Conservation (phyloP, 495 filamentous ascomycete species). For the Paragyromitra xinjiangensis region DNA sequence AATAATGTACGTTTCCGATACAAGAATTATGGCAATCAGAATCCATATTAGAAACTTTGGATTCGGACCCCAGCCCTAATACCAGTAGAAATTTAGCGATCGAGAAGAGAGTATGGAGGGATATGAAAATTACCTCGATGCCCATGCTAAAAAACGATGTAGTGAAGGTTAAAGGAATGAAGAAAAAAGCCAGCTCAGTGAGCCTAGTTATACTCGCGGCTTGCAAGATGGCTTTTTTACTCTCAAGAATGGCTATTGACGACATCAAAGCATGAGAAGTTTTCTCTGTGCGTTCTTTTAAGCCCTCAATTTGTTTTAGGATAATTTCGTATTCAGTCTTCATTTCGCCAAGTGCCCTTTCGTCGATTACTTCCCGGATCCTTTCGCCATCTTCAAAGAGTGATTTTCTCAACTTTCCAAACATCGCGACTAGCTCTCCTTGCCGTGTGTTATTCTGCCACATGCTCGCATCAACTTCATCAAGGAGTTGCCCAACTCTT, state of each 20-base stretch:
- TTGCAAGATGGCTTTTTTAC: conserved; percentile 30
- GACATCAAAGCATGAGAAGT: conserved; percentile 22
- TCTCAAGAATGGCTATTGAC: conserved; percentile 35
- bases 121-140: conserved; percentile 6
- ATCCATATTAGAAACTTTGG: background rate
- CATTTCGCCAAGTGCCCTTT: background rate
- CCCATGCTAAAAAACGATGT: conserved; percentile 59
- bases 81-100: background rate
- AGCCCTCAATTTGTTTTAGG: background rate
- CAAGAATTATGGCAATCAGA: background rate
- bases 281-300: conserved; percentile 18
- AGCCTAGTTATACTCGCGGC: conserved; percentile 55
- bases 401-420: background rate
- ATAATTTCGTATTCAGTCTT: background rate
- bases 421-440: background rate
- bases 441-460: background rate
- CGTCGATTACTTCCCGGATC: background rate
- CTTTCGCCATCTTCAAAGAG: conserved; percentile 6
- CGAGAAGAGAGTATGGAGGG: background rate
- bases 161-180: conserved; percentile 59
- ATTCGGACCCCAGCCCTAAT: background rate
- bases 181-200: conserved; percentile 60
- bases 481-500: background rate
- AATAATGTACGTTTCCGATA: background rate
- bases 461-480: background rate